Evolutionary conservation across 176 grass and related monocot genomes (phyloP), one percentile per base, ranked within the genome.

Genomic region (Eleusine coracana): DNA sequence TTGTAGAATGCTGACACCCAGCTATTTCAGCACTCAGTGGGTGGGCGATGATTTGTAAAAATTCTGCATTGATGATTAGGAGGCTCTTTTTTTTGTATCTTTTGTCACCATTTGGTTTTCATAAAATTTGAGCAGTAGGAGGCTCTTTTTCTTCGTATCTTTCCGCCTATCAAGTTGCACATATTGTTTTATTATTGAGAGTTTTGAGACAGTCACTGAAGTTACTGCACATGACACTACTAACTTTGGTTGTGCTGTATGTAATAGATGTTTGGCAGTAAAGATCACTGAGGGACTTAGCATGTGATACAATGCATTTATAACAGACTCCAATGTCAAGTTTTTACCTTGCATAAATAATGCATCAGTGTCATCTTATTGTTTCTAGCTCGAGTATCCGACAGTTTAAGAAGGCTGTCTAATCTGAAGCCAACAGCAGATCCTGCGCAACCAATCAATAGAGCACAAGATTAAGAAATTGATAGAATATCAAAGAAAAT

Each of bases 281-380:
- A 85, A 58, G 48, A 82, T 36, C 23, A 60, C 16, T 81, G 13
- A 78, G 16, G 36, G 4, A 77, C 46, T 71, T 72, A 72, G 10
- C 34, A 48, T 49, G 48, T 25, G 52, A 55, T 14, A 3, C 65
- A 84, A 13, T 60, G 59, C 45, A 20, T 72, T 59, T 10, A 83
- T 63, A 75, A 68, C 49, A 83, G 56, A 54, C 77, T 37, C 69
- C 65, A 78, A 16, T 50, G 41, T 21, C 74, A 52, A 75, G 71
- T 51, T 48, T 11, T 63, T 91, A 98, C 96, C 90, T 98, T 98
- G 90, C 96, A 98, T 81, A 98, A 87, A 91, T 98, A 98, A 87
- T 98, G 96, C 90, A 98, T 98, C 72, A 98, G 86, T n/a, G 92
- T 98, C 90, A 98, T 89, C 79, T 98, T 98, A 45, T 93, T 98